Percentiles rank a stretch among this genome's conserved stretches.
These are phyloP conservation scores for Wallemia ichthyophaga DNA, from an alignment of 1,284 basidiomycete genomes.

Conservation along the genomic window DNA sequence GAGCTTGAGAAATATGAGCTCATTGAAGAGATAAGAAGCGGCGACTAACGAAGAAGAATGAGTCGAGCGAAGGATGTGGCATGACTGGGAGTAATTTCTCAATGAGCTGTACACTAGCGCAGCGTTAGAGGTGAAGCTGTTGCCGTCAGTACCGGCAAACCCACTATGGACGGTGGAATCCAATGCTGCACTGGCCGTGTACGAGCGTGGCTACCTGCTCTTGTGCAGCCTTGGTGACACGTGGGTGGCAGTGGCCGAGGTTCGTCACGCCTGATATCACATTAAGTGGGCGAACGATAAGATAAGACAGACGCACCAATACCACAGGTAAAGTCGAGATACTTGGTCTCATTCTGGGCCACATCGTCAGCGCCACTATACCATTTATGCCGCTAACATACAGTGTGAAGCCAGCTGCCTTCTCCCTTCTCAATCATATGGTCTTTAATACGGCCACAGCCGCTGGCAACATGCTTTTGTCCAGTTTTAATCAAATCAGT, in stretches of 20 bases:
- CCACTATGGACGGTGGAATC: slow-evolving; percentile 35
- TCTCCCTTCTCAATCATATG: slow-evolving; percentile 44
- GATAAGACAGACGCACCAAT: slow-evolving; percentile 24
- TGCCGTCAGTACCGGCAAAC: too few relatives aligned
- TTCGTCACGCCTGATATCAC: slow-evolving; percentile 23
- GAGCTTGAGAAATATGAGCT: slow-evolving; percentile 20
- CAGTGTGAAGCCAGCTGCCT: slow-evolving; percentile 35
- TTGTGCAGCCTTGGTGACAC: slow-evolving; percentile 53
- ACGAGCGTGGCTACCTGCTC: slow-evolving; percentile 53
- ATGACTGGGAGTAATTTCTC: slow-evolving; percentile 46
- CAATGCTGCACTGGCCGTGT: slow-evolving; percentile 56
- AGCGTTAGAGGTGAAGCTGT: too few relatives aligned
- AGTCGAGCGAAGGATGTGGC: slow-evolving; percentile 61
- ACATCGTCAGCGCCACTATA: slow-evolving; percentile 2
- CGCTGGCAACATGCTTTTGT: slow-evolving; percentile 28
- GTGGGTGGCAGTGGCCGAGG: slow-evolving; percentile 61
- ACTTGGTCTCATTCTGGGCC: slow-evolving; percentile 28
- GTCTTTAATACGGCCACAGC: slow-evolving; percentile 32
- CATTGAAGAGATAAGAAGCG: neutral
- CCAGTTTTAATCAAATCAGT: neutral
- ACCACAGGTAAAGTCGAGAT: slow-evolving; percentile 60
- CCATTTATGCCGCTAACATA: slow-evolving; percentile 14
- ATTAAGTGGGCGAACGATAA: neutral
- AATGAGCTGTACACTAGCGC: slow-evolving; percentile 33
- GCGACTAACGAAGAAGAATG: slow-evolving; percentile 42